Conservation (phyloP, 148 eudicot genomes). For the Cornus suecica region DNA sequence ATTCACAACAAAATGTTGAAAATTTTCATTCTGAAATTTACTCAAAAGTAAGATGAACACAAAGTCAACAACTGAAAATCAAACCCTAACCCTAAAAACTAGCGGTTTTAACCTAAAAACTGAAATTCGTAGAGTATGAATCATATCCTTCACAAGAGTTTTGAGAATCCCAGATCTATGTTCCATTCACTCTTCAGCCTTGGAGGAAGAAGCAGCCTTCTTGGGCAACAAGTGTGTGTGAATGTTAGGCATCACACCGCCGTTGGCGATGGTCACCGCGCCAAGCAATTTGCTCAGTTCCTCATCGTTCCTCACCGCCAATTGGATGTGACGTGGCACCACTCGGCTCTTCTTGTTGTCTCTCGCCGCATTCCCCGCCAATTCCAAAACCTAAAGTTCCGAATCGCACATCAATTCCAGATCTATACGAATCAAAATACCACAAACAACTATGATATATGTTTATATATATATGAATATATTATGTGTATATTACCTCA, state of each 20-base stretch:
- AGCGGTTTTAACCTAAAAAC: no score
- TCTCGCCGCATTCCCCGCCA: slow-evolving; percentile 1
- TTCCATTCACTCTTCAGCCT: background rate
- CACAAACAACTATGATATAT: background rate
- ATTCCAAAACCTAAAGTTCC: background rate
- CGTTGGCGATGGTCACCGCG: background rate
- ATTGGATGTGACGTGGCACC: slow-evolving; percentile 2
- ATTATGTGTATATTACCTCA: background rate
- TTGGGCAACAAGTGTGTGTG: slow-evolving; percentile 6
- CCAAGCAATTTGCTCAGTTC: slow-evolving; percentile 8
- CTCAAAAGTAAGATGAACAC: no score
- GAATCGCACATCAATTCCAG: background rate
- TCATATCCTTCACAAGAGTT: no score
- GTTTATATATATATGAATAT: background rate
- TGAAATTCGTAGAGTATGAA: no score
- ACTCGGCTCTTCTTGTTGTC: slow-evolving; percentile 9
- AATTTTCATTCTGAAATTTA: no score
- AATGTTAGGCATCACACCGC: slow-evolving; percentile 8
- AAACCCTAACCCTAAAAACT: no score
- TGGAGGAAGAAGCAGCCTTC: background rate
- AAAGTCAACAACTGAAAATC: no score
- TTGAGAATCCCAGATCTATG: background rate
- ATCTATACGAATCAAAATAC: no score
- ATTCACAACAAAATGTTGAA: no score
- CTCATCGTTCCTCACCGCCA: slow-evolving; percentile 10